A percentile compares a stretch with the other conserved stretches of the same genome.
Evolutionary conservation across 1,284 basidiomycete species (phyloP).

Genomic region (Ganoderma multipileum): DNA sequence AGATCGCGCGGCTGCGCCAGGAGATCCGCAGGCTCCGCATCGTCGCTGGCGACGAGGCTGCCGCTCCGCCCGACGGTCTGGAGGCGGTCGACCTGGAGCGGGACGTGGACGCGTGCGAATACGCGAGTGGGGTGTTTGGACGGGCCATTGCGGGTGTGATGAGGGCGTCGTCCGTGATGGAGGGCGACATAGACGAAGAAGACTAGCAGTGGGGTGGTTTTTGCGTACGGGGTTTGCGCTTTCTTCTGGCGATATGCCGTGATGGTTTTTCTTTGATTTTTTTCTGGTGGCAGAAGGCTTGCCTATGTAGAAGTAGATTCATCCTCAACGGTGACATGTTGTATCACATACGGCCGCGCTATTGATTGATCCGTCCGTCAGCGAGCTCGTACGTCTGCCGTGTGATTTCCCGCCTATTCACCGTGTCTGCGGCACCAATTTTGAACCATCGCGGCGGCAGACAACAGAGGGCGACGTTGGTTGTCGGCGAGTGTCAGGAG

Average conservation of each 20-base stretch:
- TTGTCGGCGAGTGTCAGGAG: slow-evolving; percentile 1
- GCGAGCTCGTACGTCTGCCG: background rate
- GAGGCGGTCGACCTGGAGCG: slow-evolving; percentile 41
- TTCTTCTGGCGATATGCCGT: too few relatives aligned
- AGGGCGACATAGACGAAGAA: slow-evolving; percentile 42
- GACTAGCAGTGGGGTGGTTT: slow-evolving; percentile 18
- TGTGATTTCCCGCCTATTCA: background rate
- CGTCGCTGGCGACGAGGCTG: slow-evolving; percentile 34
- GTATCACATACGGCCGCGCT: background rate
- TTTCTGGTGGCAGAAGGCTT: background rate
- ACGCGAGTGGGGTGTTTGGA: slow-evolving; percentile 31
- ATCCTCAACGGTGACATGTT: slow-evolving; percentile 4
- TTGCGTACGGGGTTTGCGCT: too few relatives aligned
- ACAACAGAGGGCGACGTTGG: background rate
- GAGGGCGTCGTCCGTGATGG: slow-evolving; percentile 26
- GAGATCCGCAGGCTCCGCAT: slow-evolving; percentile 73
- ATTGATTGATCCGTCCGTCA: slow-evolving; percentile 1
- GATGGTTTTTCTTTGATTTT: background rate
- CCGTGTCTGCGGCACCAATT: background rate
- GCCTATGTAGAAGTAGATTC: slow-evolving; percentile 5
- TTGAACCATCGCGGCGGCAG: background rate
- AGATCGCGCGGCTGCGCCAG: slow-evolving; percentile 73
- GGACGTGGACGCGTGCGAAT: slow-evolving; percentile 42
- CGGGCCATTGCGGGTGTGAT: slow-evolving; percentile 20
- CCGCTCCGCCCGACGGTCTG: slow-evolving; percentile 31